Conservation (phyloP, 257 asterid species). For the Plantago elongata region DNA sequence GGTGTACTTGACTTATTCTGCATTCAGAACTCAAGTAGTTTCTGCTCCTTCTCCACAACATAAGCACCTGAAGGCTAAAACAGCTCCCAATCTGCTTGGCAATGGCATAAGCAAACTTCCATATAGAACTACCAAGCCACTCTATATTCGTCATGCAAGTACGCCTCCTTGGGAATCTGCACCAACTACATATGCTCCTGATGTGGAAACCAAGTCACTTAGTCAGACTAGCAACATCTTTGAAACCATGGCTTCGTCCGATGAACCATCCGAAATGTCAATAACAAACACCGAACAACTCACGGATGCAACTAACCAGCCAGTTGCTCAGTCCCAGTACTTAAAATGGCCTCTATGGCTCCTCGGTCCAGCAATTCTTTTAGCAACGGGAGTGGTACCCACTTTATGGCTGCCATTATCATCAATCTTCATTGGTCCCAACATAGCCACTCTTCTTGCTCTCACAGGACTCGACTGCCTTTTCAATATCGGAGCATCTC, state of each 20-base stretch:
- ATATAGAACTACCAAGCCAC: constrained; percentile 1
- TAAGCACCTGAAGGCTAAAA: constrained; percentile 25
- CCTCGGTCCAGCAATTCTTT: constrained; percentile 71
- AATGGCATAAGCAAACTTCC: constrained; percentile 17
- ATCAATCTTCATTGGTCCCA: constrained; percentile 82
- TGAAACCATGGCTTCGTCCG: constrained; percentile 48
- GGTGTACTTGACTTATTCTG: constrained; percentile 44
- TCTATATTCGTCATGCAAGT: constrained; percentile 37
- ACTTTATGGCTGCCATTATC: constrained; percentile 87
- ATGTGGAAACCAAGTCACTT: constrained; percentile 33
- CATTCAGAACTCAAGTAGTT: constrained; percentile 29
- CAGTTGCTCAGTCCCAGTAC: constrained; percentile 27
- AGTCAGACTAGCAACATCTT: constrained; percentile 45
- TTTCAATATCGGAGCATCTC: constrained; percentile 82
- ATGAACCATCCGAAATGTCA: constrained; percentile 32
- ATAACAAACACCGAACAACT: constrained; percentile 31
- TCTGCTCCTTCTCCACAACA: constrained; percentile 27
- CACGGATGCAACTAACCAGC: constrained; percentile 19
- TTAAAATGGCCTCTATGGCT: constrained; percentile 69
- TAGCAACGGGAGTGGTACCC: constrained; percentile 85
- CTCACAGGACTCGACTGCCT: constrained; percentile 93
- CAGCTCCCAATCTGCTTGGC: constrained; percentile 28
- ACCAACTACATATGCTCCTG: constrained; percentile 54
- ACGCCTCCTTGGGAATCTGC: constrained; percentile 66
- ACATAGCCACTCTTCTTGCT: constrained; percentile 87